These are phyloP conservation scores for Coriaria nepalensis DNA, from an alignment of 306 rosid genomes.

Conservation along the genomic window DNA sequence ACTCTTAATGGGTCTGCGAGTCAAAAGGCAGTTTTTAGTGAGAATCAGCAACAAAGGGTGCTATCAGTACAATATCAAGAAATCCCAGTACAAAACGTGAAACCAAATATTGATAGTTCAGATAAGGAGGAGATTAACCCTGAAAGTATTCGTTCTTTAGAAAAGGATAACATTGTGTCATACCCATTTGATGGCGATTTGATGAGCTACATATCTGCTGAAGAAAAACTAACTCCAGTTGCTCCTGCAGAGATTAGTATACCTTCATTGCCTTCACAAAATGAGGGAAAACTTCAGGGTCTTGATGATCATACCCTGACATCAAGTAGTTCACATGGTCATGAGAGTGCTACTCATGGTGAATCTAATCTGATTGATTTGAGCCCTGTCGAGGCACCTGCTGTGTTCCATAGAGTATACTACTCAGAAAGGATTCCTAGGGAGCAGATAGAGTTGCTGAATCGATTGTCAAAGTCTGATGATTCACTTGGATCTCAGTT, in stretches of 20 bases:
- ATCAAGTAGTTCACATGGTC: conserved; percentile 30
- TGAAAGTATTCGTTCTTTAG: conserved; percentile 22
- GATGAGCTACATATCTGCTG: conserved; percentile 14
- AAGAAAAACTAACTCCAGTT: conserved; percentile 28
- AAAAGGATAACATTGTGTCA: conserved; percentile 24
- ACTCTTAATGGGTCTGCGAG: conserved; percentile 29
- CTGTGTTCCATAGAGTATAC: conserved; percentile 59
- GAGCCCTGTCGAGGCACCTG: conserved; percentile 53
- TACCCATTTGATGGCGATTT: conserved; percentile 20
- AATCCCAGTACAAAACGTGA: conserved; percentile 24
- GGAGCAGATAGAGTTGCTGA: conserved; percentile 71
- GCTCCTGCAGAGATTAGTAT: conserved; percentile 25
- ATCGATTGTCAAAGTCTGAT: conserved; percentile 73
- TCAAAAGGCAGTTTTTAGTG: conserved; percentile 32
- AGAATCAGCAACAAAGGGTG: conserved; percentile 16
- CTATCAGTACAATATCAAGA: conserved; percentile 30
- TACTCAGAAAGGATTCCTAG: conserved; percentile 81
- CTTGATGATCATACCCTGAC: conserved; percentile 27
- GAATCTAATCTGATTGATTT: conserved; percentile 50
- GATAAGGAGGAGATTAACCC: conserved; percentile 29
- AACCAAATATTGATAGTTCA: conserved; percentile 33
- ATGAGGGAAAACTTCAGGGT: conserved; percentile 40
- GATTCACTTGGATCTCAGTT: conserved; percentile 56
- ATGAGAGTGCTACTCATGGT: conserved; percentile 27
- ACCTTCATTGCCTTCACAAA: conserved; percentile 26